A percentile compares a stretch with the other conserved stretches of the same genome.
Evolutionary conservation across 176 grass and related monocot species (phyloP).

Genomic region (Miscanthus lutarioriparius): DNA sequence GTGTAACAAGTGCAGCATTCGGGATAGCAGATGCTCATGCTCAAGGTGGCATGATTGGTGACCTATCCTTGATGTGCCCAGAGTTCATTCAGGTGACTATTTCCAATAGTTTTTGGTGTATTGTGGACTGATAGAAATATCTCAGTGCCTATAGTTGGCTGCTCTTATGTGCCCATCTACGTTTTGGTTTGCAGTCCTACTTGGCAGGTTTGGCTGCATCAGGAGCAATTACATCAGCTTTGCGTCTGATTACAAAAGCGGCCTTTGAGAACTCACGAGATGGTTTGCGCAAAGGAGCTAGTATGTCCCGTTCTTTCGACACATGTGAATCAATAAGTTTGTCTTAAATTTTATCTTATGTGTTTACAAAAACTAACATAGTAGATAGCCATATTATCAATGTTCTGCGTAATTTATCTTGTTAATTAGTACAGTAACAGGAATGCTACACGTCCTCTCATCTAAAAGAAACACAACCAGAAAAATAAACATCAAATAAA

Average conservation of each 20-base stretch:
- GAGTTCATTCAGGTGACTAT: constrained; percentile 7
- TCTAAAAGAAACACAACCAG: background rate
- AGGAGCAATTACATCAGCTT: constrained; percentile 18
- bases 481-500: background rate
- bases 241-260: background rate
- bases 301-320: background rate
- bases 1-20: background rate
- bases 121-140: background rate
- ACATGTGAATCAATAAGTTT: background rate
- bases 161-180: background rate
- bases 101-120: background rate
- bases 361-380: background rate
- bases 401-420: background rate
- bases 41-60: constrained; percentile 27
- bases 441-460: background rate
- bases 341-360: background rate
- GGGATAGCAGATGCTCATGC: constrained; percentile 11
- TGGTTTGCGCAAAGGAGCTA: constrained; percentile 25
- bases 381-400: background rate
- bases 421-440: background rate
- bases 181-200: background rate
- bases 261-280: background rate
- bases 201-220: constrained; percentile 19
- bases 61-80: constrained; percentile 25
- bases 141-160: background rate